Percentiles rank a stretch among this genome's conserved stretches.
Evolutionary conservation across 768 basidiomycete species (phyloP).

Genomic region (Imleria badia): DNA sequence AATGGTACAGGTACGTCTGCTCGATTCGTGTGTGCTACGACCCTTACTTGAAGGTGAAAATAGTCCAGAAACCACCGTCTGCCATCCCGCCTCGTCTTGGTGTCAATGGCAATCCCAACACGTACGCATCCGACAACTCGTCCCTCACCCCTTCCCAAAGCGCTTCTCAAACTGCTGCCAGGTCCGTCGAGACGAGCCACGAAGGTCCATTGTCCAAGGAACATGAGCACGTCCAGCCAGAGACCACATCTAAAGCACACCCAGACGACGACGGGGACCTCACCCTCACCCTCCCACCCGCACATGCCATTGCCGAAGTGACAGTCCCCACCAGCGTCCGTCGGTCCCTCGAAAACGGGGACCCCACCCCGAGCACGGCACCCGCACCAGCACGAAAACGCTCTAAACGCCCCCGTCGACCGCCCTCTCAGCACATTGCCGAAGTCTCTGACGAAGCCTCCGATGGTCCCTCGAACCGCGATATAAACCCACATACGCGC

Average conservation of each 20-base stretch:
- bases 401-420: constrained; percentile 12
- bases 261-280: constrained; percentile 3
- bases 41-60: too few relatives aligned
- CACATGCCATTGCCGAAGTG: constrained; percentile 30
- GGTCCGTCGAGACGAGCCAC: constrained; percentile 20
- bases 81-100: constrained; percentile 7
- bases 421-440: constrained; percentile 25
- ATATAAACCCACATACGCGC: background rate
- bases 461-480: background rate
- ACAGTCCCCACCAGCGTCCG: constrained; percentile 23
- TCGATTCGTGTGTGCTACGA: too few relatives aligned
- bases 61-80: background rate
- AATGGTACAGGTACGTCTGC: constrained; percentile 1
- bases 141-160: constrained; percentile 77
- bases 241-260: background rate
- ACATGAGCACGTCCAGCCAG: background rate
- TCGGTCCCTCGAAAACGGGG: background rate
- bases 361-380: too few relatives aligned
- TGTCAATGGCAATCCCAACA: constrained; percentile 19
- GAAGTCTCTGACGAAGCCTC: constrained; percentile 26
- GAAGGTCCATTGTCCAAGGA: constrained; percentile 12
- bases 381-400: constrained; percentile 1
- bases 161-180: constrained; percentile 51
- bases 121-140: constrained; percentile 51
- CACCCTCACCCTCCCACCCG: constrained; percentile 24